Base-by-base conservation (phyloP, 1,284 basidiomycete species). In the Xanthoconium separans region DNA sequence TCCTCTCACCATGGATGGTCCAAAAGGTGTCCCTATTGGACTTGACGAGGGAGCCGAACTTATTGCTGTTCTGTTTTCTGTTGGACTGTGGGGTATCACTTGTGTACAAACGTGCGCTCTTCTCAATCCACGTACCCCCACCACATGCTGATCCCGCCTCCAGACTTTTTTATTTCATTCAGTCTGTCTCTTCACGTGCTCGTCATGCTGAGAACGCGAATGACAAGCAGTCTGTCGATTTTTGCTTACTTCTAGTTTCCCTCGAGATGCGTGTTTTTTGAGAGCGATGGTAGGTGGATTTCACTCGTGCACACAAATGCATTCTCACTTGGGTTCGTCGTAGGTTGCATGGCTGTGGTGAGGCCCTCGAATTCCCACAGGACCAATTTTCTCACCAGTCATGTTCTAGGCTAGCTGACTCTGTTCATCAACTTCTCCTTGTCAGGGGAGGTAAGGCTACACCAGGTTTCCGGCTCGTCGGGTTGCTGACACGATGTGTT, bases 281-380 rank as follows among this genome's bases (percentile, higher is more conserved):
- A 58, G 46, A 52, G 44, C 16, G 10, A 52, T 65, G 58, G 60
- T 65, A 16, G 22, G 63, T 29, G 10, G 7, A 41, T 16, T 8
- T 6, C 16, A 27, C 11, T n/a, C 4, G 12, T 16, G 13, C 20
- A 45, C 8, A 29, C 18, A 22, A 18, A 18, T 13, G 9, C 39
- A 20, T 40, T 4, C 33, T 61, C 20, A 63, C 31, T 33, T 24
- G 15, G 18, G 18, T 34, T 43, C 2, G 10, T 8, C 24, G 16
- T 40, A 62, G 61, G 63, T 62, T 30, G 20, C 30, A 42, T 62
- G 61, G 63, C 40, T 62, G 16, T 62, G 61, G 61, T 65, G 6
- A 18, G 47, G 45, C 7, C 7, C 10, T 16, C 37, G 13, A 44
- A 6, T 6, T 40, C 34, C 39, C 37, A 37, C 20, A 40, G 44